Evolutionary conservation across 192 early-diverging fungal species (phyloP).

Genomic region (Helicostylum pulchrum): DNA sequence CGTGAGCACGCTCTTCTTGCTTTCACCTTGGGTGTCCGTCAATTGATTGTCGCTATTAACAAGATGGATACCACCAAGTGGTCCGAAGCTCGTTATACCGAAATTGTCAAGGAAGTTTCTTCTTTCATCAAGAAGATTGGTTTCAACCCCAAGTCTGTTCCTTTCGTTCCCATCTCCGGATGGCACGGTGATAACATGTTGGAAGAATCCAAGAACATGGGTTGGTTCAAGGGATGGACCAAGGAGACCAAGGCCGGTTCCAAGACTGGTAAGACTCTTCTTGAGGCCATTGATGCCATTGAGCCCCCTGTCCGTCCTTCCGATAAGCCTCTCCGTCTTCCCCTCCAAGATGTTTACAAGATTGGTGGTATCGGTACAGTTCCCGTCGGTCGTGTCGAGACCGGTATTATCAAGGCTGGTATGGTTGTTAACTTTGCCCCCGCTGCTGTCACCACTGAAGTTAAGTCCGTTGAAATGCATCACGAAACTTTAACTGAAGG

Average conservation of each 20-base stretch:
- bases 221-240: constrained; percentile 97
- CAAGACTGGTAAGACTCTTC: constrained; percentile 76
- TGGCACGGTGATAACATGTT: constrained; percentile 99
- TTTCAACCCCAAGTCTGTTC: constrained; percentile 88
- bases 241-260: constrained; percentile 82
- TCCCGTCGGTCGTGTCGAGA: constrained; percentile 96
- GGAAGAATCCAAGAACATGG: constrained; percentile 88
- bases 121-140: constrained; percentile 97
- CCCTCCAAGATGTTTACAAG: constrained; percentile 98
- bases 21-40: constrained; percentile 96
- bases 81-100: constrained; percentile 91
- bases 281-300: constrained; percentile 93
- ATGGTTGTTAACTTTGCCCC: constrained; percentile 17
- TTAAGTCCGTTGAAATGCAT: constrained; percentile 98
- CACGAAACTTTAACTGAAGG: constrained; percentile 88
- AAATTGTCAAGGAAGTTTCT: constrained; percentile 94
- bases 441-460: constrained; percentile 66
- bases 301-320: constrained; percentile 87
- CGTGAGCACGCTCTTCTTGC: constrained; percentile 98
- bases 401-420: constrained; percentile 78
- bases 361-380: constrained; percentile 98
- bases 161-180: constrained; percentile 97
- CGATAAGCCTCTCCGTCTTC: constrained; percentile 96
- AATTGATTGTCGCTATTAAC: constrained; percentile 99
- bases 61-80: constrained; percentile 99